Conservation (phyloP, 2,329 filamentous ascomycete species). For the Coniochaeta pulveracea region DNA sequence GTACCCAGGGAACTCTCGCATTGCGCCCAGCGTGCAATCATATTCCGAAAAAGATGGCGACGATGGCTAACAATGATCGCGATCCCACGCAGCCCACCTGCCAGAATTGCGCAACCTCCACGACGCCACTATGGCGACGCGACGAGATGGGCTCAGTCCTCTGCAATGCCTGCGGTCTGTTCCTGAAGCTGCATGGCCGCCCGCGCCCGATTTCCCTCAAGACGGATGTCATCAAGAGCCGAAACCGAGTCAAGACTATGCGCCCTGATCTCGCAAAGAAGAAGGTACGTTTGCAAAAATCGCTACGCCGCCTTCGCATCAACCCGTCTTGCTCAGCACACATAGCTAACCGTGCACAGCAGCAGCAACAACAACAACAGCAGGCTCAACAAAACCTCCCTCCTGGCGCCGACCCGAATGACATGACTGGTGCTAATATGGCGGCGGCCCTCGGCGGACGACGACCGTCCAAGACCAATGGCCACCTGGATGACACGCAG, state of each 20-base stretch:
- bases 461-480: conserved; percentile 64
- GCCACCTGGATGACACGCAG: conserved; percentile 61
- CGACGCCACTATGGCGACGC: conserved; percentile 92
- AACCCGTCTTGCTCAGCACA: conserved; percentile 11
- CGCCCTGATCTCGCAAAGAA: conserved; percentile 67
- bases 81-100: conserved; percentile 78
- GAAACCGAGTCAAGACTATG: conserved; percentile 90
- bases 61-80: conserved; percentile 42
- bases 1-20: conserved; percentile 2
- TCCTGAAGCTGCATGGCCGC: conserved; percentile 91
- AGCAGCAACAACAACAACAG: conserved; percentile 25
- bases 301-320: background rate
- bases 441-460: conserved; percentile 32
- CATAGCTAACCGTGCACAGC: conserved; percentile 14
- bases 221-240: conserved; percentile 98
- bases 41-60: conserved; percentile 28
- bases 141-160: conserved; percentile 93
- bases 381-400: too few relatives aligned
- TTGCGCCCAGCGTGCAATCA: conserved; percentile 9
- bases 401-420: conserved; percentile 24
- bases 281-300: conserved; percentile 61
- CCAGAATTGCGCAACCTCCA: conserved; percentile 92
- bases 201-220: conserved; percentile 92
- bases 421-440: conserved; percentile 43
- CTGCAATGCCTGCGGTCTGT: conserved; percentile 96